phyloP scores from a whole-genome alignment of 495 filamentous ascomycete species.

The Hypoxylon subgilvum region DNA sequence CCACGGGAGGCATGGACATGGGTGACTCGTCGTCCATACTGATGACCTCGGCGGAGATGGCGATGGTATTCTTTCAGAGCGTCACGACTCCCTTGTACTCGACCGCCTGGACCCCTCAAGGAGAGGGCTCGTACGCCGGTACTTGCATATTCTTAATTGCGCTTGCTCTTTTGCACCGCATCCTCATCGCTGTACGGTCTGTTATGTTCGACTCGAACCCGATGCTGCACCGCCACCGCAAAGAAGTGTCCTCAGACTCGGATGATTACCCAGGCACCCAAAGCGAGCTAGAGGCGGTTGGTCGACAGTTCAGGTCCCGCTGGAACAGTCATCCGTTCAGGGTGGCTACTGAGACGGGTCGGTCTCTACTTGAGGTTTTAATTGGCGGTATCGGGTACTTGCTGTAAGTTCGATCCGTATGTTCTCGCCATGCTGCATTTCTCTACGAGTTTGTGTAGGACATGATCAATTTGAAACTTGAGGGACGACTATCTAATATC shows the following conservation, averaged over 20 bases:
- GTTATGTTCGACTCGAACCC: slow-evolving; percentile 18
- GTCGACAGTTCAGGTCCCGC: slow-evolving; percentile 11
- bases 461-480: background rate
- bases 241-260: slow-evolving; percentile 17
- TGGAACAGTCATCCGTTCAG: slow-evolving; percentile 31
- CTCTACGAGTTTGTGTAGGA: too few species aligned
- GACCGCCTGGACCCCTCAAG: slow-evolving; percentile 66
- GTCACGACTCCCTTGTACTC: slow-evolving; percentile 70
- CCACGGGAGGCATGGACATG: slow-evolving; percentile 30
- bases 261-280: slow-evolving; percentile 27
- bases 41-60: slow-evolving; percentile 39
- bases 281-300: slow-evolving; percentile 22
- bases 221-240: slow-evolving; percentile 8
- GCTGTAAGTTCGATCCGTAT: slow-evolving; percentile 61
- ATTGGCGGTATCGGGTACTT: slow-evolving; percentile 76
- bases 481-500: background rate
- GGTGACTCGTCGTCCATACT: slow-evolving; percentile 15
- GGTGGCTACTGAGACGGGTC: slow-evolving; percentile 29
- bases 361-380: slow-evolving; percentile 57
- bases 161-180: slow-evolving; percentile 67
- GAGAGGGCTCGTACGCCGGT: slow-evolving; percentile 68
- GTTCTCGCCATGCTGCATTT: background rate
- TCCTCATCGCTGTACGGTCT: slow-evolving; percentile 60
- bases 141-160: slow-evolving; percentile 79
- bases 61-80: slow-evolving; percentile 61